Evolutionary conservation across 495 filamentous ascomycete genomes (phyloP).

Genomic region (Neurospora sp.): DNA sequence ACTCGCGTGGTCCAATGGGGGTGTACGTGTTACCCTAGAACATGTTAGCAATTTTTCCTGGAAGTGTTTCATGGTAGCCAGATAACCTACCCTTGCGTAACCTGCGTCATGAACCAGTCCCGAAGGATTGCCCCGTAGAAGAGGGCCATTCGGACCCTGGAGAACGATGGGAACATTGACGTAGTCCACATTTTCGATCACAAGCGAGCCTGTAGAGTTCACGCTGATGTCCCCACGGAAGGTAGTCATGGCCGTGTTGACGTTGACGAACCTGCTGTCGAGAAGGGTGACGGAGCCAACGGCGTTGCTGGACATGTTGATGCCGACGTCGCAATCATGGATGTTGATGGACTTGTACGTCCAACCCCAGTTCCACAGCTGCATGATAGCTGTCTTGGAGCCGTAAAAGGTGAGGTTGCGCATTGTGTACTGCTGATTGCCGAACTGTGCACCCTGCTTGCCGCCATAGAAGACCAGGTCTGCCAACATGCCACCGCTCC

Average conservation of each 20-base stretch:
- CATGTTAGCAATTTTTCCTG: not conserved
- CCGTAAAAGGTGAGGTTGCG: slow-evolving; percentile 78
- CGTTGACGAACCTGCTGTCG: slow-evolving; percentile 64
- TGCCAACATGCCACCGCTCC: slow-evolving; percentile 60
- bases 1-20: slow-evolving; percentile 11
- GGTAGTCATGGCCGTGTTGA: slow-evolving; percentile 52
- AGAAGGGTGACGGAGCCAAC: slow-evolving; percentile 71
- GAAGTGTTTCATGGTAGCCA: not conserved
- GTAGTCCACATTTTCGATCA: slow-evolving; percentile 70
- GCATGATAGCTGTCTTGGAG: slow-evolving; percentile 71
- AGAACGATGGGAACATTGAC: slow-evolving; percentile 44
- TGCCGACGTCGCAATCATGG: slow-evolving; percentile 62
- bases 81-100: slow-evolving; percentile 31
- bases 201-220: slow-evolving; percentile 55
- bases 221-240: slow-evolving; percentile 43
- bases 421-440: slow-evolving; percentile 84
- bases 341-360: slow-evolving; percentile 68
- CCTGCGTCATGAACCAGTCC: slow-evolving; percentile 13
- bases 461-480: slow-evolving; percentile 69
- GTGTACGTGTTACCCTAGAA: slow-evolving; percentile 17
- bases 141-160: slow-evolving; percentile 33
- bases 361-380: slow-evolving; percentile 91
- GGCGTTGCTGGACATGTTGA: slow-evolving; percentile 62
- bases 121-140: slow-evolving; percentile 30
- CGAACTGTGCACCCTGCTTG: slow-evolving; percentile 47